Evolutionary conservation across 139 green algal species (phyloP), one percentile per base, ranked within the genome.

Genomic region (Chlorella ohadii): DNA sequence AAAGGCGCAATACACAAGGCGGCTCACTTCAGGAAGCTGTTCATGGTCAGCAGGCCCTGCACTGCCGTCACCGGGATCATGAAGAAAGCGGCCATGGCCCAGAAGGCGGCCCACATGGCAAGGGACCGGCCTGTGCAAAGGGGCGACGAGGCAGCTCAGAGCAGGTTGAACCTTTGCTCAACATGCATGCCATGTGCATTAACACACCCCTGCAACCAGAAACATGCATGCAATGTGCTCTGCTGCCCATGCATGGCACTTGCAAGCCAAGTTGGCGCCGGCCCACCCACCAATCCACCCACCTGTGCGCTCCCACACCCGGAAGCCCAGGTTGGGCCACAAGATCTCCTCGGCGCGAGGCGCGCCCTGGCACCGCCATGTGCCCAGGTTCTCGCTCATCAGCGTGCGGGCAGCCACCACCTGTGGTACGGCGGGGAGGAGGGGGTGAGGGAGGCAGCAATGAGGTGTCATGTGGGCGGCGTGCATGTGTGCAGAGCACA

Each of bases 291-390:
- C 61, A 1, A 44, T 47, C 83, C 80, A 83, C 71, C 31, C 75
- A 81, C 73, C 34, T 1, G 75, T 41, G 51, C 84, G 86, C 89
- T 92, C 87, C 89, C 89, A 92, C 12, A 31, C 20, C 2, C 89
- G 87, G 63, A 57, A 82, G 11, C 87, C 68, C 25, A 95, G 73
- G 83, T 91, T 93, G 23, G 16, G 13, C 92, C 92, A 95, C 31
- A 89, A 36, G 6, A 95, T 39, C 44, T 94, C 91, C 44, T 82
- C 73, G 16, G 90, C 88, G 7, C 67, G 64, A 19, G 93, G 91
- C 3, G 93, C 91, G 34, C 41, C 71, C 57, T 83, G 28, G 1
- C 83, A 63, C 22, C 87, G 73, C 92, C 92, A 96, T 25, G 83
- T 64, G 17, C 41, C 67, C 77, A 88, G 82, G 71, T 95, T 90